Base-by-base conservation (phyloP, 306 rosid genomes). In the Carpinus fangiana region DNA sequence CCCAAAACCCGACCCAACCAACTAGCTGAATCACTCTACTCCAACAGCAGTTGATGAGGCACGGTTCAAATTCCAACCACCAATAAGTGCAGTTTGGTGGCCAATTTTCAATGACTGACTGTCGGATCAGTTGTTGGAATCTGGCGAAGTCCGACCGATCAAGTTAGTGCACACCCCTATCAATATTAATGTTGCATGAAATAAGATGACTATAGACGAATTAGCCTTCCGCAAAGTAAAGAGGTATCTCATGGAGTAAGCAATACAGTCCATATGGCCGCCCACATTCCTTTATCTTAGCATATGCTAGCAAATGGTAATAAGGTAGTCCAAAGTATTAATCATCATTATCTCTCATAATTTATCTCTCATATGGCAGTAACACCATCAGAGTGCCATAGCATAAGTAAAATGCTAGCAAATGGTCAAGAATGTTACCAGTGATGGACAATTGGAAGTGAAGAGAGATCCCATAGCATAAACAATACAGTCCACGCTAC, bases 381-480 rank as follows among this genome's bases (percentile, higher is more conserved):
- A 59, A n/a, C 7, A 23, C 10, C 7, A 59, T 17, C 59, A 23
- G 14, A 23, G 28, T 55, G 9, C 26, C n/a, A 18, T 55, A 55
- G 3, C n/a, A 8, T 4, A 8, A 13, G 45, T 45, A 74, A 47
- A 17, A 45, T 61, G 68, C 65, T 16, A 16, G 45, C 73, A 13
- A 70, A 47, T 10, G 60, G 77, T 78, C 73, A 74, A 82, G 76
- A 64, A 79, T 69, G 59, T 81, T 89, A 94, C 98, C 98, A 92
- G 80, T 21, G 98, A 94, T 73, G 98, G 98, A 79, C 98, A 92
- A 73, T 90, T 80, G 61, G 97, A 94, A 56, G 98, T 94, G 79
- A 90, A 90, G 81, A 94, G 97, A 62, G 98, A 94, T 47, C 98
- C 98, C 97, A 94, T 94, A 62, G 96, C 98, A 87, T 92, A 94